These are phyloP conservation scores for Kregervanrija pseudodelftensis DNA, from an alignment of 805 yeast genomes.

Conservation along the genomic window DNA sequence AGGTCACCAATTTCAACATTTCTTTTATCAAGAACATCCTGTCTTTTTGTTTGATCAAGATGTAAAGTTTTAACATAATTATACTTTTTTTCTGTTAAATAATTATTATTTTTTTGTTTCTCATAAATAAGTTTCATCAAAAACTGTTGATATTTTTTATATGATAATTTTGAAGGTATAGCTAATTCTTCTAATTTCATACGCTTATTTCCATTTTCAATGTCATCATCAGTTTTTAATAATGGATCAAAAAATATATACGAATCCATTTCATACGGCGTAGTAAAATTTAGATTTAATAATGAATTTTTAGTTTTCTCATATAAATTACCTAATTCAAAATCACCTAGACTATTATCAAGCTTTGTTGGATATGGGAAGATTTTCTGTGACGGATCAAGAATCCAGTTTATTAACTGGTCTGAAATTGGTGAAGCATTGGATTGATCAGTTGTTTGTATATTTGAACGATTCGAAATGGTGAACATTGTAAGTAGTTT, in stretches of 20 bases:
- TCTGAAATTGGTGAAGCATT: slow-evolving; percentile 12
- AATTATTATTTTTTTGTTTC: slow-evolving; percentile 17
- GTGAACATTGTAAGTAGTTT: slow-evolving; percentile 15
- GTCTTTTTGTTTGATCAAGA: slow-evolving; percentile 33
- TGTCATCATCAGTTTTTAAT: slow-evolving; percentile 6
- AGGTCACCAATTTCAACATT: slow-evolving; percentile 34
- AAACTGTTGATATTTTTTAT: slow-evolving; percentile 20
- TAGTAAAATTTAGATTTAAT: slow-evolving; percentile 10
- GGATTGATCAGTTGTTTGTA: slow-evolving; percentile 8
- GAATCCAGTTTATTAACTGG: slow-evolving; percentile 25
- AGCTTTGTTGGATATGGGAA: slow-evolving; percentile 14
- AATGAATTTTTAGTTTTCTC: slow-evolving; percentile 16
- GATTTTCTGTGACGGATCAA: slow-evolving; percentile 11
- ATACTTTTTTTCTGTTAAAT: background rate
- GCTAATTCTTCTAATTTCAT: slow-evolving; percentile 1
- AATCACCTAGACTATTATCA: slow-evolving; percentile 7
- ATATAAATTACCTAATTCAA: slow-evolving; percentile 7
- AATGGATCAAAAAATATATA: slow-evolving; percentile 14
- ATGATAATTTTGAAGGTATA: slow-evolving; percentile 3
- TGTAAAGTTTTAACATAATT: slow-evolving; percentile 15
- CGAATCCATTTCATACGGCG: slow-evolving; percentile 7
- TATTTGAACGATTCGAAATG: slow-evolving; percentile 12
- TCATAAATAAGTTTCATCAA: slow-evolving; percentile 31
- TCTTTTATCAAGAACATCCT: slow-evolving; percentile 31
- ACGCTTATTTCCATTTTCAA: slow-evolving; percentile 20